phyloP scores from a whole-genome alignment of 164 flowering plant genomes.

The Vitis labrusca region DNA sequence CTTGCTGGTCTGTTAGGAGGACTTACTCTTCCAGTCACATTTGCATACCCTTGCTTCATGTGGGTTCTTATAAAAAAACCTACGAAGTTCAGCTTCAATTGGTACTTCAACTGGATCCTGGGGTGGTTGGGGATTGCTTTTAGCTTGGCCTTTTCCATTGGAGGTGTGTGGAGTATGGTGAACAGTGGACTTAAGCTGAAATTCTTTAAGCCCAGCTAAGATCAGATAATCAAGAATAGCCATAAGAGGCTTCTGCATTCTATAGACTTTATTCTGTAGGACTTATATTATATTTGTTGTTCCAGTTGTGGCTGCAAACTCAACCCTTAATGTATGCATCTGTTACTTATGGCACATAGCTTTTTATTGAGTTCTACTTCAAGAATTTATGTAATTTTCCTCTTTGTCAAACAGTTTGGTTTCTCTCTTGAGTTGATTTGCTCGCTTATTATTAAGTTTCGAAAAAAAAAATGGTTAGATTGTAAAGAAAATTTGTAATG shows the following conservation, averaged over 20 bases:
- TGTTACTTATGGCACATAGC: not conserved
- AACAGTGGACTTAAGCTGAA: constrained; percentile 79
- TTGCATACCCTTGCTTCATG: constrained; percentile 99
- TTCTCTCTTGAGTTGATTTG: not conserved
- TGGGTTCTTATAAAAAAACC: constrained; percentile 95
- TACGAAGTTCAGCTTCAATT: constrained; percentile 69
- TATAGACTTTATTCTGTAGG: not conserved
- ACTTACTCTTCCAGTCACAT: constrained; percentile 94
- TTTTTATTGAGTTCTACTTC: not conserved
- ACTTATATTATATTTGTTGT: not conserved
- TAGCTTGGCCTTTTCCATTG: constrained; percentile 88
- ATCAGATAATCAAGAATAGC: not conserved
- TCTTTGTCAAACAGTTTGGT: not conserved
- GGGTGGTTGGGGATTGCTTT: constrained; percentile 92
- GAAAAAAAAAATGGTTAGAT: not conserved
- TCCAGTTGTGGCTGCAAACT: not conserved
- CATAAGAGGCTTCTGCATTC: not conserved
- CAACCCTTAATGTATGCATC: not conserved
- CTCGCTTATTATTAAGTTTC: not conserved
- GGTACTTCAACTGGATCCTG: constrained; percentile 92
- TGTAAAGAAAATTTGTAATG: not conserved
- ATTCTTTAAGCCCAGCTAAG: constrained; percentile 69
- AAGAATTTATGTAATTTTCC: not conserved
- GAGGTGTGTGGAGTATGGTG: constrained; percentile 96
- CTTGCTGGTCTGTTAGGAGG: constrained; percentile 95